Conservation (phyloP, 768 basidiomycete species). For the Nidula microcarpa region DNA sequence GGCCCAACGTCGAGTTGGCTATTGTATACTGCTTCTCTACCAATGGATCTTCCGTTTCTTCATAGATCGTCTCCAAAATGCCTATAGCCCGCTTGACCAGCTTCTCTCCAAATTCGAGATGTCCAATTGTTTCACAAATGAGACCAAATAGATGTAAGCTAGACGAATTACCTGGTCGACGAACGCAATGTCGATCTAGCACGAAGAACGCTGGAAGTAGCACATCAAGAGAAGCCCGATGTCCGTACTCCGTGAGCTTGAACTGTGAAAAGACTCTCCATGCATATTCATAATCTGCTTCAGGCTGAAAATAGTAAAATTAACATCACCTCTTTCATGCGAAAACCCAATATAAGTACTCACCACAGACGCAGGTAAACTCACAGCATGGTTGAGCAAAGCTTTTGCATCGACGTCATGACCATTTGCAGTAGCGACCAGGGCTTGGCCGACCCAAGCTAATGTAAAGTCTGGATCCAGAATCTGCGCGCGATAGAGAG, state of each 20-base stretch:
- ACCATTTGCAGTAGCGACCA: conserved; percentile 60
- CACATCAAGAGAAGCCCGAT: conserved; percentile 29
- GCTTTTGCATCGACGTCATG: conserved; percentile 60
- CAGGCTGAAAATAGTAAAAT: conserved; percentile 45
- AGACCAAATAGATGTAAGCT: conserved; percentile 84
- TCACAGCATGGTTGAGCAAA: conserved; percentile 71
- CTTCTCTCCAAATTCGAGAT: conserved; percentile 54
- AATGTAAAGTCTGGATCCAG: conserved; percentile 86
- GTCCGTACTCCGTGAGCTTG: conserved; percentile 9
- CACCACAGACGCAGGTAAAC: conserved; percentile 56
- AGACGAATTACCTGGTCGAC: conserved; percentile 63
- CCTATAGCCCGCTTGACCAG: conserved; percentile 60
- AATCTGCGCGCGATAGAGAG: conserved; percentile 83
- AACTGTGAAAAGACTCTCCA: conserved; percentile 48
- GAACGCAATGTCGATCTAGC: conserved; percentile 70
- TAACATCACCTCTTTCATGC: background rate
- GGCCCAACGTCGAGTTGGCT: conserved; percentile 78
- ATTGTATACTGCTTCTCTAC: conserved; percentile 80
- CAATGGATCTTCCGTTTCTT: conserved; percentile 75
- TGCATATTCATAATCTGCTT: conserved; percentile 78
- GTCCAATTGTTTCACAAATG: conserved; percentile 80
- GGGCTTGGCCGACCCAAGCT: conserved; percentile 89
- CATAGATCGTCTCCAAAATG: conserved; percentile 84
- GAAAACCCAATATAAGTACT: conserved; percentile 15
- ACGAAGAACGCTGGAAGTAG: conserved; percentile 81